Base-by-base conservation (phyloP, 768 basidiomycete species). In the Brasilioporus rufonigricans region DNA sequence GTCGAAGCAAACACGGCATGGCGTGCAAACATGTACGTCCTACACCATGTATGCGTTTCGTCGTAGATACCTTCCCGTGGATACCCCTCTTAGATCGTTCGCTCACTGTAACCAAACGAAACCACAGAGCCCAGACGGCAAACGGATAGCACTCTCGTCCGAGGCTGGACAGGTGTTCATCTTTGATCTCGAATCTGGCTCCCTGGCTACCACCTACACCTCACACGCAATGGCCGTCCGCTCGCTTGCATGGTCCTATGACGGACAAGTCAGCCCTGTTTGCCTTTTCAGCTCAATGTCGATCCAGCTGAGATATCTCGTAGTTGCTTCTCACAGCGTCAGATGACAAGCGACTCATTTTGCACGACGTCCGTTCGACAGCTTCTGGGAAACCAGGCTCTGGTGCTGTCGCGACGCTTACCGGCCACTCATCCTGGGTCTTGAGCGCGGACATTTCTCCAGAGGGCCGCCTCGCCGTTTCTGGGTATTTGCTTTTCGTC, bases 151-250 rank as follows among this genome's bases (percentile, higher is more conserved):
- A 16, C 77, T 96, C 59, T 83, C 92, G 4, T 83, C 86, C 10
- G 93, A 96, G 69, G 80, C 83, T 1, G 94, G 94, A n/a, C 88
- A 93, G 62, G 87, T 96, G 50, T 91, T 83, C 69, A 76, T 98
- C 41, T 88, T 94, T 58, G 93, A 96, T 68, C 68, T 89, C 36
- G 87, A 89, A 66, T 79, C 87, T 2, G 76, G 75, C 55, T 71
- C 84, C 8, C 72, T 96, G 41, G 72, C 79, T 0, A 76, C 83
- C 4, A 90, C 87, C 3, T 95, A 86, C 71, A 84, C 86, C 5
- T 91, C 91, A 3, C 94, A 98, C 69, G 93, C 91, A 11, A 92
- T 93, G 86, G 81, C 86, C 44, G 91, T 94, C 9, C 86, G 94
- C 35, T 87, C 89, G 0, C 70, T 97, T 4, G 81, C 89, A 9